These are phyloP conservation scores for Jackrogersella multiformis DNA, from an alignment of 495 filamentous ascomycete species.

Conservation along the genomic window DNA sequence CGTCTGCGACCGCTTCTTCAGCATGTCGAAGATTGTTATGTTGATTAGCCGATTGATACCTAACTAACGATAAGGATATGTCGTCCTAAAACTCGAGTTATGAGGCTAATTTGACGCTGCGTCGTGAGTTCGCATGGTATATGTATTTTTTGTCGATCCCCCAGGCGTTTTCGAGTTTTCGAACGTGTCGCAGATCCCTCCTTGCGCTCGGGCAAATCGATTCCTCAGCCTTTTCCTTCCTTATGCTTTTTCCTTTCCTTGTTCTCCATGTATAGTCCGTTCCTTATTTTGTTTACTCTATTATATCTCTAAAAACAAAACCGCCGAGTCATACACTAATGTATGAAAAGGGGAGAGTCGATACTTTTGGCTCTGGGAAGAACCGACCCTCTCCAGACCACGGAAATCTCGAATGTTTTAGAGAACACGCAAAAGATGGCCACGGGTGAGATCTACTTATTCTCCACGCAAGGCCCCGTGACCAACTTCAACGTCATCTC, in stretches of 20 bases:
- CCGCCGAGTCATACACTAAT: slow-evolving; percentile 1
- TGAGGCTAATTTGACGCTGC: neutral
- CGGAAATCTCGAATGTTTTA: neutral
- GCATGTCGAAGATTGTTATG: slow-evolving; percentile 1
- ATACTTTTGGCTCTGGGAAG: neutral
- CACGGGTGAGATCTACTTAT: slow-evolving; percentile 7
- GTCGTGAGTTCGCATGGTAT: slow-evolving; percentile 6
- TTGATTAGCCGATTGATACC: neutral
- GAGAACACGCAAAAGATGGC: neutral
- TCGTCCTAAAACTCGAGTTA: neutral
- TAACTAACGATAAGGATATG: neutral
- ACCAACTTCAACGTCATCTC: slow-evolving; percentile 20
- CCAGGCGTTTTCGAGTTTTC: slow-evolving; percentile 25
- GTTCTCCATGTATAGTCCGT: neutral
- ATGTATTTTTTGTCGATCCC: slow-evolving; percentile 30
- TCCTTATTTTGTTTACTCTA: slow-evolving; percentile 13
- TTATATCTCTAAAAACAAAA: slow-evolving; percentile 5
- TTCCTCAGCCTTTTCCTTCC: slow-evolving; percentile 16
- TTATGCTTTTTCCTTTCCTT: neutral
- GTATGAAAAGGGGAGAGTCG: neutral
- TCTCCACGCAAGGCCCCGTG: slow-evolving; percentile 5
- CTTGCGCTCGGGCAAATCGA: slow-evolving; percentile 9
- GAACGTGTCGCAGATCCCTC: slow-evolving; percentile 28
- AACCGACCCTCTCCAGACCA: neutral
- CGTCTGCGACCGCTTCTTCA: neutral